These are phyloP conservation scores for Emmonsiellopsis sp. DNA, from an alignment of 2,329 filamentous ascomycete species.

Conservation along the genomic window DNA sequence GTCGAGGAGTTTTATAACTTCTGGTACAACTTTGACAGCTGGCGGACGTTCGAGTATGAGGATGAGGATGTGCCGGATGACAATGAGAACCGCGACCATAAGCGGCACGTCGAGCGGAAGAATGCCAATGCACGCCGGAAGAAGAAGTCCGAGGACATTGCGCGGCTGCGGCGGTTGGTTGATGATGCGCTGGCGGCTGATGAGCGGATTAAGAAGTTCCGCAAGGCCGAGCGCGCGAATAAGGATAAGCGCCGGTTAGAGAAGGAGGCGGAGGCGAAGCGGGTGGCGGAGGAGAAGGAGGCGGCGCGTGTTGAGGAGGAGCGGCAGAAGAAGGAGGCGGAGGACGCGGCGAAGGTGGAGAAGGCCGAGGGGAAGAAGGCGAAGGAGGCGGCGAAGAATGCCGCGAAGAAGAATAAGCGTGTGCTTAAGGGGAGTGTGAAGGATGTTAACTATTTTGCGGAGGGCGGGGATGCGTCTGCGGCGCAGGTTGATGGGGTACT, in stretches of 20 bases:
- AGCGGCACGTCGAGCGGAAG: constrained; percentile 96
- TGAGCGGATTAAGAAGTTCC: constrained; percentile 96
- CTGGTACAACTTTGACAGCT: constrained; percentile 99
- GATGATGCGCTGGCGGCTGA: constrained; percentile 78
- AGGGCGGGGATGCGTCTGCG: constrained; percentile 59
- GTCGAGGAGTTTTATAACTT: constrained; percentile 99
- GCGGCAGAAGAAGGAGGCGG: constrained; percentile 68
- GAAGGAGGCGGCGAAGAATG: constrained; percentile 97
- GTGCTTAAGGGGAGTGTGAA: constrained; percentile 88
- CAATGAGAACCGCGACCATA: constrained; percentile 98
- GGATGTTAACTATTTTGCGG: constrained; percentile 92
- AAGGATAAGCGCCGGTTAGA: constrained; percentile 95
- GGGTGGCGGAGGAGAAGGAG: constrained; percentile 72
- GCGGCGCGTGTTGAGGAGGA: constrained; percentile 78
- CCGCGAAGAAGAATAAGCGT: constrained; percentile 99
- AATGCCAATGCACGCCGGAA: constrained; percentile 96
- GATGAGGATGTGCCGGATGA: constrained; percentile 98
- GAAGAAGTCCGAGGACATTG: constrained; percentile 97
- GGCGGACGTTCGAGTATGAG: constrained; percentile 94
- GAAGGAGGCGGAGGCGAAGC: constrained; percentile 84
- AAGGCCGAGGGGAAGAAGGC: constrained; percentile 85
- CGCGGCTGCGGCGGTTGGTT: constrained; percentile 78
- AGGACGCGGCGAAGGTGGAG: constrained; percentile 74
- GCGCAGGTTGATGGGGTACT: constrained; percentile 73
- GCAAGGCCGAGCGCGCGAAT: constrained; percentile 77